Base-by-base conservation (phyloP, 1,284 basidiomycete species). In the Thecaphora frezii region DNA sequence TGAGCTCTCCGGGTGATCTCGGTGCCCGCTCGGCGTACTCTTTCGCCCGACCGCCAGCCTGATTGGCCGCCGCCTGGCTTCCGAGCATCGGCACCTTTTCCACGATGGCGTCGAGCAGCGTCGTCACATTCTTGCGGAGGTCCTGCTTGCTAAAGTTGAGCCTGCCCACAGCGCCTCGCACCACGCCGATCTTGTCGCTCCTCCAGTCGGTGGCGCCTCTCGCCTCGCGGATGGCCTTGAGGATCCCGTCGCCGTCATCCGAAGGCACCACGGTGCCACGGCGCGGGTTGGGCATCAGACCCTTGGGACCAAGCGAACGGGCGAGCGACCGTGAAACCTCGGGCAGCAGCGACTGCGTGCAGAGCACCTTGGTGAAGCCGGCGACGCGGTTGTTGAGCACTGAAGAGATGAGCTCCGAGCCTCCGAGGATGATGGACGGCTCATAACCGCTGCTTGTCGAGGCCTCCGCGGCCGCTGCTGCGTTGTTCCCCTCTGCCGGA, bases 231-330 rank as follows among this genome's bases (percentile, higher is more conserved):
- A 98, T 88, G 56, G 89, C 91, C 21, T 50, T 43, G 16, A 63
- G 39, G 56, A 78, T 75, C 24, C 70, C 66, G 16, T 86, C 86
- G 16, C 83, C 86, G 53, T 96, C 83, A 57, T 94, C 90, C 50
- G 91, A 88, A 0, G 90, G 90, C 1, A 71, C 74, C 9, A 97
- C 94, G 0, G 93, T 96, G 3, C 94, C 94, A 65, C 94, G 85
- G 80, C 93, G 88, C 60, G 89, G 89, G 9, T 89, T 90, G 16
- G 94, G 94, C 92, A 98, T 97, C 49, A 98, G 81, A 60, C 93
- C 93, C 58, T 91, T 87, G 40, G 92, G 93, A 75, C 94, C 96
- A 24, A 98, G 84, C 57, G 91, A 86, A 67, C 93, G 87, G 30
- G 93, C 93, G 8, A 97, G 84, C 69, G 85, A 86, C 44, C 64